Conservation (phyloP, 2,329 filamentous ascomycete species). For the Calonectria crousiana region DNA sequence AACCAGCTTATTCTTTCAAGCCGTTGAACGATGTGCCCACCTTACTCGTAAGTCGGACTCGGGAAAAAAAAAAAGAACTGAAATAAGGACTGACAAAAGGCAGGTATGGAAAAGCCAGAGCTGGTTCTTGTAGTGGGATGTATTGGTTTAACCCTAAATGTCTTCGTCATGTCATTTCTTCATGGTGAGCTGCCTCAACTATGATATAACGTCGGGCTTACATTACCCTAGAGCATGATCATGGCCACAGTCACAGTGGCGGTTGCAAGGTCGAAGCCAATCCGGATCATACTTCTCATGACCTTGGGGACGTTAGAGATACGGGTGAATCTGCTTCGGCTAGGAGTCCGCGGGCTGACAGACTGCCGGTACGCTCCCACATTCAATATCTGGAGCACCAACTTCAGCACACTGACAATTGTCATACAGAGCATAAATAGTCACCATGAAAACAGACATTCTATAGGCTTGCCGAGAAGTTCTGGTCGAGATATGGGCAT, state of each 20-base stretch:
- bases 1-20: conserved; percentile 79
- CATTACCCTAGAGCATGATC: conserved; percentile 46
- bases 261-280: conserved; percentile 39
- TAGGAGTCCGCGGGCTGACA: conserved; percentile 28
- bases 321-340: conserved; percentile 18
- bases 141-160: conserved; percentile 74
- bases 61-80: not conserved
- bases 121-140: conserved; percentile 78
- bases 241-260: conserved; percentile 45
- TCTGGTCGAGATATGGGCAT: conserved; percentile 74
- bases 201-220: conserved; percentile 2
- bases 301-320: conserved; percentile 21
- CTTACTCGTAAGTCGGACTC: conserved; percentile 59
- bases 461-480: conserved; percentile 38
- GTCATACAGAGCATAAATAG: conserved; percentile 29
- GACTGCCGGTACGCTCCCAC: conserved; percentile 32
- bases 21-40: conserved; percentile 76
- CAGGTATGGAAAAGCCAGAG: conserved; percentile 73
- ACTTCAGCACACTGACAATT: conserved; percentile 27
- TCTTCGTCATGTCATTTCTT: conserved; percentile 74
- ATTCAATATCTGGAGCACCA: not conserved
- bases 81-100: conserved; percentile 25
- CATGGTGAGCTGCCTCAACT: conserved; percentile 62
- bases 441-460: conserved; percentile 66
- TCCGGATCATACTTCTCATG: conserved; percentile 12